A percentile compares a stretch with the other conserved stretches of the same genome.
These are phyloP conservation scores for Rhinocladiella similis DNA, from an alignment of 2,329 filamentous ascomycete genomes.

Conservation along the genomic window DNA sequence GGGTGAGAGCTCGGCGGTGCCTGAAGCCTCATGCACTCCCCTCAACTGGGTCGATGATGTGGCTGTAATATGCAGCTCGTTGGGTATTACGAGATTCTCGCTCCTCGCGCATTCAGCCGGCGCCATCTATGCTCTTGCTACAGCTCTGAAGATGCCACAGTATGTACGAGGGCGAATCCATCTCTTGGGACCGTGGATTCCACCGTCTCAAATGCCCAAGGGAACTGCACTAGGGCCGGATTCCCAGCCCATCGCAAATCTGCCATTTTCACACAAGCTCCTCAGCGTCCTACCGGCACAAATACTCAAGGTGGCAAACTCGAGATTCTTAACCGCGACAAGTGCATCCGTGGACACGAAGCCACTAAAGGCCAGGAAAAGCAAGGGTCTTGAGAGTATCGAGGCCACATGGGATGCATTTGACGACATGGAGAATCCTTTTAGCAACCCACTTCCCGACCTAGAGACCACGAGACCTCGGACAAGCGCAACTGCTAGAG, in stretches of 20 bases:
- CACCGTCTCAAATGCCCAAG: conserved; percentile 79
- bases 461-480: conserved; percentile 13
- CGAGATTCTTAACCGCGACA: conserved; percentile 89
- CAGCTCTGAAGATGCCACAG: conserved; percentile 91
- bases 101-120: conserved; percentile 94
- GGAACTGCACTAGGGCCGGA: conserved; percentile 59
- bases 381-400: conserved; percentile 16
- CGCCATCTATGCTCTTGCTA: conserved; percentile 95
- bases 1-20: conserved; percentile 83
- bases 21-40: conserved; percentile 79
- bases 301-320: conserved; percentile 90
- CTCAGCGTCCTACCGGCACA: conserved; percentile 86
- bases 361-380: conserved; percentile 25
- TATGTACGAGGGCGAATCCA: conserved; percentile 94
- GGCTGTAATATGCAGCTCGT: conserved; percentile 84
- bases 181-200: conserved; percentile 93
- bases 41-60: conserved; percentile 94
- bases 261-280: conserved; percentile 89
- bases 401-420: conserved; percentile 12
- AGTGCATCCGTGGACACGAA: conserved; percentile 46
- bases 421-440: conserved; percentile 15
- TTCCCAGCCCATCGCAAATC: conserved; percentile 75
- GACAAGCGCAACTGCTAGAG: conserved; percentile 9
- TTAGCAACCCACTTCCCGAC: conserved; percentile 6
- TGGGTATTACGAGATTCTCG: conserved; percentile 94